A percentile compares a stretch with the other conserved stretches of the same genome.
Conservation (phyloP, 2,329 filamentous ascomycete species). For the Exophiala phaeomuriformis region DNA sequence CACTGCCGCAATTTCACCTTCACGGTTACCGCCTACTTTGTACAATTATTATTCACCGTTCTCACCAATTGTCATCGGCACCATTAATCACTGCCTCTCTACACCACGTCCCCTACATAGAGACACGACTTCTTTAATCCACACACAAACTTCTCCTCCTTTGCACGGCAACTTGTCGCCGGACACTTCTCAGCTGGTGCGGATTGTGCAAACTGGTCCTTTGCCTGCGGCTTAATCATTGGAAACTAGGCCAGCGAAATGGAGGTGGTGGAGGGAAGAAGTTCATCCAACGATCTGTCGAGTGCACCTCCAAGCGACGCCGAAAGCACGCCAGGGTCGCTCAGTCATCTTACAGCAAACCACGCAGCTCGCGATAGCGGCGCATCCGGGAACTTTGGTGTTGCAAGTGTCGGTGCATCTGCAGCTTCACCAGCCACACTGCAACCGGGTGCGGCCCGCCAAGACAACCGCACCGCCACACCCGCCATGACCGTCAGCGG, state of each 20-base stretch:
- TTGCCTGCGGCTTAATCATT: not conserved
- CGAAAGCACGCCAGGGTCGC: constrained; percentile 18
- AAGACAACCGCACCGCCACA: constrained; percentile 29
- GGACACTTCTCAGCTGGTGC: constrained; percentile 2
- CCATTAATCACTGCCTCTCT: too few relatives aligned
- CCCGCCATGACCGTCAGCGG: too few relatives aligned
- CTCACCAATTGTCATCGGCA: not conserved
- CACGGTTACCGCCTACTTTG: not conserved
- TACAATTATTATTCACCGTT: constrained; percentile 5
- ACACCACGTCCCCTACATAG: too few relatives aligned
- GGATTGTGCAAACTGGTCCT: not conserved
- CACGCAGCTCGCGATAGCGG: constrained; percentile 8
- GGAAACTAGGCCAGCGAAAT: constrained; percentile 11
- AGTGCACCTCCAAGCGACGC: constrained; percentile 25
- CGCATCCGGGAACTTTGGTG: constrained; percentile 12
- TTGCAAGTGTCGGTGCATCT: constrained; percentile 11
- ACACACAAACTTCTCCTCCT: too few relatives aligned
- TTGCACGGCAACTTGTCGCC: too few relatives aligned
- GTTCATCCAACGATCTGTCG: constrained; percentile 27
- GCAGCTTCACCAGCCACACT: constrained; percentile 22
- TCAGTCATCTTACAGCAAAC: constrained; percentile 4
- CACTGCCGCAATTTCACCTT: not conserved
- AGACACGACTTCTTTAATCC: too few relatives aligned
- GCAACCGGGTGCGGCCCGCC: constrained; percentile 18
- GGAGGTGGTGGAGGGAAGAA: constrained; percentile 20